These are phyloP conservation scores for Ustilago curta DNA, from an alignment of 1,284 basidiomycete genomes.

Conservation along the genomic window DNA sequence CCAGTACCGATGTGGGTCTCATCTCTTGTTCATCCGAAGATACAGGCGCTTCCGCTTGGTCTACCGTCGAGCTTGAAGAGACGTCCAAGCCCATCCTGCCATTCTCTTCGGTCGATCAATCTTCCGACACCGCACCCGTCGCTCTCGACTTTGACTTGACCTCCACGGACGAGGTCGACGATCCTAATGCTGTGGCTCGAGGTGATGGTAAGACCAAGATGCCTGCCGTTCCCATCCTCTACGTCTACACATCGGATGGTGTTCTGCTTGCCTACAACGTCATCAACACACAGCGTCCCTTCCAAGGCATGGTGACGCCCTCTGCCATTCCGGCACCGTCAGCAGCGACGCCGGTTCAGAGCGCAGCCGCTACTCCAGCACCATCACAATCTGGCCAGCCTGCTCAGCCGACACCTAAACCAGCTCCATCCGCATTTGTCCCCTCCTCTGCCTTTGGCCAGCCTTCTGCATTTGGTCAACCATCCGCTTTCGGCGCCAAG, in stretches of 20 bases:
- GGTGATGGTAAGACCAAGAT: slow-evolving; percentile 71
- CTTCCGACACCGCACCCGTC: slow-evolving; percentile 79
- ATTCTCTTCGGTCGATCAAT: slow-evolving; percentile 74
- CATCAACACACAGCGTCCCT: slow-evolving; percentile 74
- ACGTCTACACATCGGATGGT: slow-evolving; percentile 83
- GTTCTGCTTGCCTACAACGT: slow-evolving; percentile 81
- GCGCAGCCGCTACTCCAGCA: slow-evolving; percentile 9
- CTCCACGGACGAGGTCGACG: slow-evolving; percentile 73
- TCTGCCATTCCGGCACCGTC: slow-evolving; percentile 13
- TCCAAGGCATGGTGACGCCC: slow-evolving; percentile 69
- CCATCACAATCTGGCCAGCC: slow-evolving; percentile 18
- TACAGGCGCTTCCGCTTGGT: slow-evolving; percentile 74
- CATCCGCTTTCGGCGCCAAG: slow-evolving; percentile 32
- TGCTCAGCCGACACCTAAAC: not conserved
- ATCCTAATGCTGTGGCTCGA: slow-evolving; percentile 73
- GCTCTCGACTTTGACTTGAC: slow-evolving; percentile 80
- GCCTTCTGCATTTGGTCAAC: slow-evolving; percentile 32
- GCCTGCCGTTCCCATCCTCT: slow-evolving; percentile 76
- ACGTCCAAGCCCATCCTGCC: slow-evolving; percentile 78
- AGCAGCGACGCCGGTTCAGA: slow-evolving; percentile 13
- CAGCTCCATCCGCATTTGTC: slow-evolving; percentile 24
- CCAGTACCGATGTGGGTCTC: slow-evolving; percentile 81
- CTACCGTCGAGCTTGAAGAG: slow-evolving; percentile 80
- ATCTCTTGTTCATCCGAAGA: slow-evolving; percentile 72
- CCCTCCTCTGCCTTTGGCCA: slow-evolving; percentile 42